Conservation (phyloP, 1,284 basidiomycete species). For the Sphaerobolus stellatus region DNA sequence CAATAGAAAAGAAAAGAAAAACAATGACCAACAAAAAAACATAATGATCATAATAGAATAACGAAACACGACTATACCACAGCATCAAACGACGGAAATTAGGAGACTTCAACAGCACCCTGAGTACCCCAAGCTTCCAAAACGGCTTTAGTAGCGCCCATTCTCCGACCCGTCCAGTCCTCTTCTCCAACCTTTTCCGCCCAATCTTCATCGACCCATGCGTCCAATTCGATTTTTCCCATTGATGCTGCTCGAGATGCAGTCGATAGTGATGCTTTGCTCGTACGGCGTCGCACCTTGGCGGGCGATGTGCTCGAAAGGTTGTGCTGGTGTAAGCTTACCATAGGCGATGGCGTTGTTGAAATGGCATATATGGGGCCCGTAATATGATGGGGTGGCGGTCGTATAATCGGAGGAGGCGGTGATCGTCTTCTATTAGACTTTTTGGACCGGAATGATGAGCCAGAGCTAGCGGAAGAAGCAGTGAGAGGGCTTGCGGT, state of each 20-base stretch:
- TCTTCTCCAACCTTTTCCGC: conserved; percentile 46
- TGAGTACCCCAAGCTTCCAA: conserved; percentile 7
- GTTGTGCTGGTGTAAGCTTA: conserved; percentile 13
- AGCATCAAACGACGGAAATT: no score
- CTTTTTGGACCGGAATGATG: conserved; percentile 6
- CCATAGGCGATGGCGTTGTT: conserved; percentile 22
- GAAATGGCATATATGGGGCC: conserved; percentile 45
- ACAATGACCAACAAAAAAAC: no score
- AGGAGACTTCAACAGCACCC: conserved; percentile 7
- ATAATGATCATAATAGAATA: no score
- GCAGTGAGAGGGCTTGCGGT: not conserved
- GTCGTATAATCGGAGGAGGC: conserved; percentile 27
- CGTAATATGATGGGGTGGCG: conserved; percentile 36
- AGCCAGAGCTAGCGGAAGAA: not conserved
- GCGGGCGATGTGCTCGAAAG: conserved; percentile 14
- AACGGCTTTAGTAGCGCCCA: conserved; percentile 36
- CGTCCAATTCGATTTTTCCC: conserved; percentile 42
- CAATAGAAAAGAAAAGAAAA: no score
- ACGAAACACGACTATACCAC: no score
- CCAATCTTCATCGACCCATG: conserved; percentile 64
- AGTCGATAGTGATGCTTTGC: conserved; percentile 13
- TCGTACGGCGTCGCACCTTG: conserved; percentile 4
- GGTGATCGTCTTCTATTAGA: conserved; percentile 21
- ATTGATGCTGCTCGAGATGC: conserved; percentile 15
- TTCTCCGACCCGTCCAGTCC: conserved; percentile 45